Evolutionary conservation across 495 filamentous ascomycete genomes (phyloP).

Genomic region (Xylaria scruposa): DNA sequence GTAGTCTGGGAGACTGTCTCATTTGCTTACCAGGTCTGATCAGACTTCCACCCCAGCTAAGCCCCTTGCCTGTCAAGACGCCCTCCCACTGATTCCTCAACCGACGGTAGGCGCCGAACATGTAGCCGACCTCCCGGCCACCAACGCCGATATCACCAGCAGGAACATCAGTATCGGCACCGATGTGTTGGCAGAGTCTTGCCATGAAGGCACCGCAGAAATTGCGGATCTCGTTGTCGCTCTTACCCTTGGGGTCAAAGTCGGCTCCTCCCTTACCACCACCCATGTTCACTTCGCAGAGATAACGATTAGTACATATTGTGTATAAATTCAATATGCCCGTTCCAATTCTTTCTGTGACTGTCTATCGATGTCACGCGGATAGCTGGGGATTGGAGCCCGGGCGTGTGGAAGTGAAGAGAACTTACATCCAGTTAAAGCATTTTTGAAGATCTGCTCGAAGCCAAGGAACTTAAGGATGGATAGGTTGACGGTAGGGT

Average conservation of each 20-base stretch:
- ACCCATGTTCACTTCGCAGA: conserved; percentile 82
- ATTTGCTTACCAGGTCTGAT: conserved; percentile 72
- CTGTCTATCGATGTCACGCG: not conserved
- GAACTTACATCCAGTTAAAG: conserved; percentile 87
- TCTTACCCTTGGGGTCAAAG: conserved; percentile 99
- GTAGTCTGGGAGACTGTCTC: not conserved
- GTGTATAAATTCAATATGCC: not conserved
- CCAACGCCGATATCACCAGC: conserved; percentile 95
- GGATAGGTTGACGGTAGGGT: conserved; percentile 94
- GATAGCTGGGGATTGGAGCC: not conserved
- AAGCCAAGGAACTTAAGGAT: conserved; percentile 99
- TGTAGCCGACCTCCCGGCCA: conserved; percentile 87
- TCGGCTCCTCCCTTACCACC: conserved; percentile 98
- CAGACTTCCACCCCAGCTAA: conserved; percentile 88
- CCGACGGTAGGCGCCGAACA: conserved; percentile 95
- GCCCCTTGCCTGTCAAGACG: conserved; percentile 92
- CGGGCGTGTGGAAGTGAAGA: not conserved
- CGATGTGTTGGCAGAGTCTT: conserved; percentile 93
- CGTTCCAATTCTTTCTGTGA: not conserved
- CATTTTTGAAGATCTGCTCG: conserved; percentile 99
- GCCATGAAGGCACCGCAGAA: conserved; percentile 98
- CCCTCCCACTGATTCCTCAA: conserved; percentile 91
- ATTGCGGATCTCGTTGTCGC: conserved; percentile 94
- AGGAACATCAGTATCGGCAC: conserved; percentile 93
- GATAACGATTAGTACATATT: conserved; percentile 36